These are phyloP conservation scores for Salix arbutifolia DNA, from an alignment of 345 rosid species.

Conservation along the genomic window DNA sequence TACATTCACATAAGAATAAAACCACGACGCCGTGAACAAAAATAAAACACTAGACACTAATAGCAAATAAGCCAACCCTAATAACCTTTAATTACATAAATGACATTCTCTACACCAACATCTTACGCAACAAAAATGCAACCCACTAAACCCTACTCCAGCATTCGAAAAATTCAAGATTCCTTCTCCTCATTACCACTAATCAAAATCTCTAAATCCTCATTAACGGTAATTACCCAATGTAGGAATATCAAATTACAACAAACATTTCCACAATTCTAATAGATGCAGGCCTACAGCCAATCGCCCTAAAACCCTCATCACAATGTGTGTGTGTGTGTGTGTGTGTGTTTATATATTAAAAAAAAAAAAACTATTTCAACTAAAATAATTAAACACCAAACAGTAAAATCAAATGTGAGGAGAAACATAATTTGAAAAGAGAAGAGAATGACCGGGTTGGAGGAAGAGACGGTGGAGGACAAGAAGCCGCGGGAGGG, in stretches of 20 bases:
- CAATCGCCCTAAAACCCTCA: background rate
- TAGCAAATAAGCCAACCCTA: background rate
- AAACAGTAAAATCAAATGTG: background rate
- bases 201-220: background rate
- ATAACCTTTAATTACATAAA: background rate
- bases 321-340: background rate
- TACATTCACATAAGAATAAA: background rate
- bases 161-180: background rate
- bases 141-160: background rate
- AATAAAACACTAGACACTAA: background rate
- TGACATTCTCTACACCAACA: background rate
- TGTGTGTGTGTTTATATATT: background rate
- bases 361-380: background rate
- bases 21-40: background rate
- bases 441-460: slow-evolving; percentile 43
- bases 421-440: background rate
- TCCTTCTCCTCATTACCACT: background rate
- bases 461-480: slow-evolving; percentile 64
- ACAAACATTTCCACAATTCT: background rate
- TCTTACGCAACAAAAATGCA: background rate
- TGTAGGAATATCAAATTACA: background rate
- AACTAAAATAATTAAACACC: background rate
- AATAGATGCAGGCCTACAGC: background rate
- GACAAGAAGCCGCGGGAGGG: slow-evolving; percentile 82
- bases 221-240: background rate